Evolutionary conservation across 306 rosid genomes (phyloP).

Genomic region (Begonia masoniana): DNA sequence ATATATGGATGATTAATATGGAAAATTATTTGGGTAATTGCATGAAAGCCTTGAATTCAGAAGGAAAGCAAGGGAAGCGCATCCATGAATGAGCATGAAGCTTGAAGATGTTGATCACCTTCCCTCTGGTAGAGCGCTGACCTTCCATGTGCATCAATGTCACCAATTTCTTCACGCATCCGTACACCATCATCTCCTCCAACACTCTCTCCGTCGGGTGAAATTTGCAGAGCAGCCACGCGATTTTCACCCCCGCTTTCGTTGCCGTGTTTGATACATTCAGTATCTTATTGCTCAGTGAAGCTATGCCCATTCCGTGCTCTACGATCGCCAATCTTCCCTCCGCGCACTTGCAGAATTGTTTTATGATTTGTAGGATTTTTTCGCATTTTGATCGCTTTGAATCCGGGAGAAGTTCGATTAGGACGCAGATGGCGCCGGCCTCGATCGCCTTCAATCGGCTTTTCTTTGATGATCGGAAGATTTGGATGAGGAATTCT

Average conservation of each 20-base stretch:
- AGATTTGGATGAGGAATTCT: conserved; percentile 25
- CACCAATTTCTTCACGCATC: conserved; percentile 39
- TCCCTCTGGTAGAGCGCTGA: conserved; percentile 20
- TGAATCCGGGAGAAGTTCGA: conserved; percentile 36
- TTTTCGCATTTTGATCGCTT: conserved; percentile 26
- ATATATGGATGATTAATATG: no score
- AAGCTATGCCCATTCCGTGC: conserved; percentile 35
- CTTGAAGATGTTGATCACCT: conserved; percentile 31
- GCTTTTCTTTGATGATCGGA: conserved; percentile 24
- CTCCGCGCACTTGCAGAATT: conserved; percentile 35
- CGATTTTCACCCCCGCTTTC: conserved; percentile 31
- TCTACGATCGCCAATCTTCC: conserved; percentile 39
- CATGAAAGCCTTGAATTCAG: conserved; percentile 21
- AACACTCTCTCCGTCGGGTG: conserved; percentile 26
- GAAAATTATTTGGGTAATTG: conserved; percentile 1
- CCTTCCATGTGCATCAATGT: conserved; percentile 30
- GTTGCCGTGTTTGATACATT: conserved; percentile 23
- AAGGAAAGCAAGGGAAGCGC: conserved; percentile 33
- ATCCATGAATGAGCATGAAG: conserved; percentile 36
- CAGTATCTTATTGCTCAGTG: conserved; percentile 23
- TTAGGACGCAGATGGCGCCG: conserved; percentile 31
- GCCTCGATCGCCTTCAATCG: conserved; percentile 33
- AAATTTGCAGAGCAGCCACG: conserved; percentile 21
- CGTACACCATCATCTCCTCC: conserved; percentile 41
- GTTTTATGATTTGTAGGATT: conserved; percentile 19